Base-by-base conservation (phyloP, 176 grass and related monocot species). In the Puccinellia tenuiflora region DNA sequence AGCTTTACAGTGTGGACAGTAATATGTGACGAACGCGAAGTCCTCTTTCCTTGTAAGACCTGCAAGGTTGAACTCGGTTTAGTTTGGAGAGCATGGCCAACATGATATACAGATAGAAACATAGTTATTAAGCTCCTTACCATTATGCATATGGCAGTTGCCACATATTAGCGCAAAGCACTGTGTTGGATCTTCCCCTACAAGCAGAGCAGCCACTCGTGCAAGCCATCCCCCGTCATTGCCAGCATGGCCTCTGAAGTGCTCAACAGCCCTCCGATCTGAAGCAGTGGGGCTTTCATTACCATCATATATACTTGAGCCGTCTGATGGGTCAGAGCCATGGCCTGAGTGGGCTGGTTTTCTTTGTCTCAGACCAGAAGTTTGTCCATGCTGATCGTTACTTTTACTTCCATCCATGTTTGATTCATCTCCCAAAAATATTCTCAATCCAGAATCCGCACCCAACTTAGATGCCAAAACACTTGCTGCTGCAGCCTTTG, bases 131-230 rank as follows among this genome's bases (percentile, higher is more conserved):
- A 40, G 13, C 38, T 45, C 75, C 81, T 20, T 79, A 99, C 93
- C 93, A 68, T 99, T 96, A 90, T 99, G 93, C 91, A 94, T 94
- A 90, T 90, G 91, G 30, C 96, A 99, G 38, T 90, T 88, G 64
- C 80, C 81, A 88, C 93, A 99, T 79, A 99, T 94, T 14, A 99
- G 87, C 0, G 93, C 96, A 40, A 93, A 96, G 77, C 96, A 94
- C 37, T 96, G 93, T 31, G 97, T 96, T 50, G 91, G 97, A 90
- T 99, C 93, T 81, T 99, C 93, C n/a, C 97, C 97, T 48, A 99
- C 97, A 78, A 99, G 91, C 30, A 96, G 51, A 30, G 93, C 97
- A 61, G 97, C 97, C 35, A 90, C 56, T 7, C 90, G 89, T 88
- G 93, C 89, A 40, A 99, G 85, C 93, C 97, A 99, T 6, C 97